Base-by-base conservation (phyloP, 78 protist genomes). In the Andalucia godoyi region DNA sequence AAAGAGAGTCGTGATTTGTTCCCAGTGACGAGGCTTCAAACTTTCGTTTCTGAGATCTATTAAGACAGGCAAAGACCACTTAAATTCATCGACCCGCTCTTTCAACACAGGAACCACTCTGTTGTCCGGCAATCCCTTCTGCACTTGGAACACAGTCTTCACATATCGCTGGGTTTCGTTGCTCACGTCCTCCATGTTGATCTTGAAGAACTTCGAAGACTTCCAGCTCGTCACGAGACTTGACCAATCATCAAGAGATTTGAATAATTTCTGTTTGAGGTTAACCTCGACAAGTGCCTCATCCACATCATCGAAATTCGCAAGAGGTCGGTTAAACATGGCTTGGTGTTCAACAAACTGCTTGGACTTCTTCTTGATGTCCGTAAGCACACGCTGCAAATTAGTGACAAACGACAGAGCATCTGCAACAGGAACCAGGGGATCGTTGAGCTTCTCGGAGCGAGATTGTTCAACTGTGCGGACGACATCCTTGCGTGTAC, bases 1-100 rank as follows among this genome's bases (percentile, higher is more conserved):
- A 30, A 68, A 6, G 1, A 23, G 17, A n/a, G 46, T 58, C 17
- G 47, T 13, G 38, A 79, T 42, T 33, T 17, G 15, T 32, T 25
- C 37, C 69, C 75, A 66, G 55, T 79, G 85, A 17, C 75, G 69
- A 4, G 17, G 54, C 61, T 57, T 29, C 32, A 79, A 27, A 27
- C 71, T 49, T 5, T 37, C 34, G 62, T 79, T 79, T 27, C 70
- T 41, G 47, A 79, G 52, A 30, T 62, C 65, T 10, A 5, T 2
- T 8, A 79, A 15, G 13, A 54, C 55, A 0, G 78, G 79, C 27
- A 54, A 18, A 15, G 0, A 18, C 29, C 1, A n/a, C 12, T 41
- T 2, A 50, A 39, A 52, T 12, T 27, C 71, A 36, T 68, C 76
- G 9, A 43, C 72, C 6, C 0, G 1, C 39, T 2, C 40, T 27